phyloP scores from a whole-genome alignment of 305 asterid species.

The Euphrasia arctica region DNA sequence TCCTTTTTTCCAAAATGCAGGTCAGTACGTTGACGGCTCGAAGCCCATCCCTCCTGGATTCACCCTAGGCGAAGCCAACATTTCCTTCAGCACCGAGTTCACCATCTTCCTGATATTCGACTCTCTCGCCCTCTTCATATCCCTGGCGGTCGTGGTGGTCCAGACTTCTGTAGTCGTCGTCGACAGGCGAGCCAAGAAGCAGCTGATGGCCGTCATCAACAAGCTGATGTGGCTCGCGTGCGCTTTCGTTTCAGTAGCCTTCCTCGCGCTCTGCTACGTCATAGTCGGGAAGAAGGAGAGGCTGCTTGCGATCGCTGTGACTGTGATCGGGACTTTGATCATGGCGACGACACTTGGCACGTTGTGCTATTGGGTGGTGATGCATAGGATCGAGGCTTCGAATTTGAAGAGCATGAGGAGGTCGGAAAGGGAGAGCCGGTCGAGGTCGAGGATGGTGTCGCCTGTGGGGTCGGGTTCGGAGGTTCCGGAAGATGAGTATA shows the following conservation, averaged over 20 bases:
- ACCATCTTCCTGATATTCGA: slow-evolving; percentile 58
- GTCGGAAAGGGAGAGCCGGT: slow-evolving; percentile 48
- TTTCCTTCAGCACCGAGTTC: slow-evolving; percentile 51
- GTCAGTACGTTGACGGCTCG: slow-evolving; percentile 54
- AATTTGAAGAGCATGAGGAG: slow-evolving; percentile 50
- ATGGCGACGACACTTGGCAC: slow-evolving; percentile 69
- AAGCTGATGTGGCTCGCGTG: slow-evolving; percentile 93
- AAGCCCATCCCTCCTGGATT: slow-evolving; percentile 32
- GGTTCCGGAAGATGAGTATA: slow-evolving; percentile 42
- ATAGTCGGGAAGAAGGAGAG: slow-evolving; percentile 51
- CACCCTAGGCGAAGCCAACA: slow-evolving; percentile 59
- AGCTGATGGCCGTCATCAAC: slow-evolving; percentile 65
- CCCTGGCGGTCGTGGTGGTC: slow-evolving; percentile 79
- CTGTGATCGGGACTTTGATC: slow-evolving; percentile 52
- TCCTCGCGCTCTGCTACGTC: slow-evolving; percentile 57
- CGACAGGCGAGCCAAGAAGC: slow-evolving; percentile 63
- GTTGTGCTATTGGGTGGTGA: slow-evolving; percentile 65
- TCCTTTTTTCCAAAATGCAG: slow-evolving; percentile 26
- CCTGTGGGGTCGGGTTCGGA: slow-evolving; percentile 48
- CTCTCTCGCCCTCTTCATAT: slow-evolving; percentile 73
- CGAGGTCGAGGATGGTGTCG: slow-evolving; percentile 50
- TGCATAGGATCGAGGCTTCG: slow-evolving; percentile 65
- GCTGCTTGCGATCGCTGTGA: slow-evolving; percentile 62
- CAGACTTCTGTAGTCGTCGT: slow-evolving; percentile 77
- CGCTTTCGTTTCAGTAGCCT: slow-evolving; percentile 56